phyloP scores from a whole-genome alignment of 306 rosid species.

The Prunus campanulata region DNA sequence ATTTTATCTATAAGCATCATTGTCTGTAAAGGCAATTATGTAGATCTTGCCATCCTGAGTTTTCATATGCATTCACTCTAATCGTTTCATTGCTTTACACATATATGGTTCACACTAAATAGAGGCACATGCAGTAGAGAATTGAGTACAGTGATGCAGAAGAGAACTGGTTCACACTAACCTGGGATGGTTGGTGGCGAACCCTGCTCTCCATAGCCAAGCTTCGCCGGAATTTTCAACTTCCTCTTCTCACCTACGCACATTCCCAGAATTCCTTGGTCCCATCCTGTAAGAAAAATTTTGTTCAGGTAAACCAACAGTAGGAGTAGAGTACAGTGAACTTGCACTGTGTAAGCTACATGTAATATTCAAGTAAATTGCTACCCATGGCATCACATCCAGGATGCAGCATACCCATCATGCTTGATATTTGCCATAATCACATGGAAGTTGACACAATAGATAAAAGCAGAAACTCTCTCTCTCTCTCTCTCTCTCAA shows the following conservation, averaged over 20 bases:
- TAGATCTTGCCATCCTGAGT: not conserved
- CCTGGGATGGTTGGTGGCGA: constrained; percentile 97
- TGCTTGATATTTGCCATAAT: not conserved
- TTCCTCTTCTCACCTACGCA: constrained; percentile 97
- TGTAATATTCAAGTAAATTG: not conserved
- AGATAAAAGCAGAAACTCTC: too few relatives aligned
- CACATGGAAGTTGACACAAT: not conserved
- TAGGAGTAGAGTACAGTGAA: not conserved
- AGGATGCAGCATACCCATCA: not conserved
- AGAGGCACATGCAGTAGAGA: constrained; percentile 2
- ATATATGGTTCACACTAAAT: constrained; percentile 1
- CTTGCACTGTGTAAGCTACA: not conserved
- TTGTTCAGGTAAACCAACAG: not conserved
- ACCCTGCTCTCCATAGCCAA: constrained; percentile 91
- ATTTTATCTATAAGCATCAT: too few relatives aligned
- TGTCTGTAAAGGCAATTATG: not conserved
- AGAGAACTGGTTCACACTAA: constrained; percentile 17
- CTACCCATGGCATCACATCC: not conserved
- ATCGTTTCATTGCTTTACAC: not conserved
- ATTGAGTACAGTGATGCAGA: not conserved
- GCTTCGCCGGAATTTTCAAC: constrained; percentile 88
- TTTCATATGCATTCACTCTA: too few relatives aligned
- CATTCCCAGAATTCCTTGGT: constrained; percentile 92
- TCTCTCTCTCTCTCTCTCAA: too few relatives aligned
- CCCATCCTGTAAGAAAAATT: constrained; percentile 73